These are phyloP conservation scores for Bretziella fagacearum DNA, from an alignment of 2,329 filamentous ascomycete genomes.

Conservation along the genomic window DNA sequence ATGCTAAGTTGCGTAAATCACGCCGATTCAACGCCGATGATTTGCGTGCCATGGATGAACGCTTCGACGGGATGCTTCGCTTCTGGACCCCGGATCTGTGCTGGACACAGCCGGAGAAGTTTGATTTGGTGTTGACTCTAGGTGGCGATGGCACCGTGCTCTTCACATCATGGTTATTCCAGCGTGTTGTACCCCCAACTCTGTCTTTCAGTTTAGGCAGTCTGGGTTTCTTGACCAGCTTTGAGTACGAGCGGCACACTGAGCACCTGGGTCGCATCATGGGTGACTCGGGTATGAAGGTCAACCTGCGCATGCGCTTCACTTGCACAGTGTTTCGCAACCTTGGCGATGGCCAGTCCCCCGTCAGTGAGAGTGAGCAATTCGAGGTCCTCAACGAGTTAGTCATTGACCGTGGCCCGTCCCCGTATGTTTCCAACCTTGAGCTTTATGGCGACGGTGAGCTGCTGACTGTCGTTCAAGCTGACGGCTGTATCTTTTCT, in stretches of 20 bases:
- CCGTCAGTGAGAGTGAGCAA: constrained; percentile 71
- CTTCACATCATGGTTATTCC: constrained; percentile 84
- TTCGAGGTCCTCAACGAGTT: constrained; percentile 98
- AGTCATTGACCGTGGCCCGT: constrained; percentile 92
- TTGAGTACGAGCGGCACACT: constrained; percentile 77
- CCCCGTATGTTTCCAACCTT: constrained; percentile 89
- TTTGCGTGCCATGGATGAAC: constrained; percentile 55
- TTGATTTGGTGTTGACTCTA: constrained; percentile 81
- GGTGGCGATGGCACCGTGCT: constrained; percentile 77
- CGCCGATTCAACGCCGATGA: constrained; percentile 69
- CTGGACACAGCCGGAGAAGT: constrained; percentile 84
- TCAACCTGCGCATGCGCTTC: constrained; percentile 96
- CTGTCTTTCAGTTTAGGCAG: constrained; percentile 72
- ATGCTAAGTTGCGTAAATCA: constrained; percentile 76
- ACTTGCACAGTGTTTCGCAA: constrained; percentile 91
- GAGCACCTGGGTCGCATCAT: constrained; percentile 75
- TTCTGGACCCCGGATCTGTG: constrained; percentile 97
- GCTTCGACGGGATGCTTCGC: constrained; percentile 67
- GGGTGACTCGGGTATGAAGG: constrained; percentile 89
- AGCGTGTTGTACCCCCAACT: constrained; percentile 70
- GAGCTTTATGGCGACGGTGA: constrained; percentile 94
- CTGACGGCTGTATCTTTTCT: constrained; percentile 93
- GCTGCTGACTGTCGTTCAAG: constrained; percentile 85
- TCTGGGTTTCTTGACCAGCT: constrained; percentile 76
- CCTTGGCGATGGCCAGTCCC: constrained; percentile 33